Base-by-base conservation (phyloP, 345 rosid genomes). In the Ricinus communis region DNA sequence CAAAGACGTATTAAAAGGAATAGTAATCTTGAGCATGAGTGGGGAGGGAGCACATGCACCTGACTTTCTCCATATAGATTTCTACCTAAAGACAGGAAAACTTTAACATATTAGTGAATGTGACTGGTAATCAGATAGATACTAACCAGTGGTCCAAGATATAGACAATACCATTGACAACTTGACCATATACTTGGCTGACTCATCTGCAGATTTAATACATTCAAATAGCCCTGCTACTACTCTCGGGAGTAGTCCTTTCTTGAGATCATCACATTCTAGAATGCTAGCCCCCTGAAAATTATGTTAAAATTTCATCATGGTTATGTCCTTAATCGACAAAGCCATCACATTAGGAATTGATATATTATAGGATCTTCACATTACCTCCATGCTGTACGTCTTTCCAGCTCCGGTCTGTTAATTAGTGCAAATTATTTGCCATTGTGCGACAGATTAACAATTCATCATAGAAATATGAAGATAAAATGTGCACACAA, bases 381-480 rank as follows among this genome's bases (percentile, higher is more conserved):
- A 45, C 22, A 62, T 69, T 61, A 91, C 97, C 97, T 93, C 97
- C 89, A 90, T 91, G 82, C 87, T 82, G 63, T 83, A 89, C 10
- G 97, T 93, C 89, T 93, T 91, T 74, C 93, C 97, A 43, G 97
- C 98, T 71, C 97, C 97, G 19, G 98, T 93, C 98, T 88, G 93
- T 71, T 67, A 46, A 64, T 64, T 77, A 71, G 76, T 16, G 45
- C 58, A 60, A 75, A 65, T 7, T n/a, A n/a, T n/a, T n/a, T n/a
- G n/a, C n/a, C n/a, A n/a, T n/a, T 38, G 43, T 13, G 31, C 33
- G 38, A 36, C 19, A 47, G 18, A 24, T n/a, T 22, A 52, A 41
- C 25, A 33, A 38, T 2, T 60, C 21, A 51, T n/a, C 19, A 21
- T 24, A 36, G n/a, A 27, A 52, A 41, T 11, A 61, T 30, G 47